A percentile compares a stretch with the other conserved stretches of the same genome.
These are phyloP conservation scores for Waltergamsia citrina DNA, from an alignment of 2,329 filamentous ascomycete species.

Conservation along the genomic window DNA sequence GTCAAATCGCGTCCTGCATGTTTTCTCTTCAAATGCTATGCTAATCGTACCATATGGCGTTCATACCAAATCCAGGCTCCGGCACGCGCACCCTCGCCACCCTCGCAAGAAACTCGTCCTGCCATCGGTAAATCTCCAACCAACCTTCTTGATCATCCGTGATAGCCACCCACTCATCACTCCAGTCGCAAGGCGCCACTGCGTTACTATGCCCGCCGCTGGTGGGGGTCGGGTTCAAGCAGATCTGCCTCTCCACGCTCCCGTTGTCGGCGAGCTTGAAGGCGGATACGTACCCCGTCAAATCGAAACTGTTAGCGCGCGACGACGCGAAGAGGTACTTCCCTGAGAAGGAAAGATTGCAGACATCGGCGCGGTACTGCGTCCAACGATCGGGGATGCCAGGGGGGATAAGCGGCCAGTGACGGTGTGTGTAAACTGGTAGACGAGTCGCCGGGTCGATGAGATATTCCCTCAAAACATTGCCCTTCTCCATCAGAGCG, in stretches of 20 bases:
- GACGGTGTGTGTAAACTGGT: constrained; percentile 69
- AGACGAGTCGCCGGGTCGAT: constrained; percentile 65
- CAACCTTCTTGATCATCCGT: constrained; percentile 84
- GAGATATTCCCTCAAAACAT: constrained; percentile 72
- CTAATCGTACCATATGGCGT: constrained; percentile 84
- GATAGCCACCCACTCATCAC: constrained; percentile 81
- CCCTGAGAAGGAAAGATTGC: constrained; percentile 58
- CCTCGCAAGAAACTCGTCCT: constrained; percentile 68
- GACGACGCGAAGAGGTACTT: constrained; percentile 76
- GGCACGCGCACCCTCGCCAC: constrained; percentile 70
- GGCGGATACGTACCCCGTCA: constrained; percentile 76
- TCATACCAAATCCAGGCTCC: constrained; percentile 92
- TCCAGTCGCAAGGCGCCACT: constrained; percentile 75
- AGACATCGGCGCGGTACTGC: constrained; percentile 82
- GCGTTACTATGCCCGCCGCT: constrained; percentile 85
- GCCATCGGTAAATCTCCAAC: constrained; percentile 81
- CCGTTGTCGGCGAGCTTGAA: constrained; percentile 64
- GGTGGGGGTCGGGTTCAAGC: constrained; percentile 74
- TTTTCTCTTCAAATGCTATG: background rate
- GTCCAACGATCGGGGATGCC: constrained; percentile 45
- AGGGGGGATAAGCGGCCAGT: constrained; percentile 72
- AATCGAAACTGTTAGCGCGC: constrained; percentile 64
- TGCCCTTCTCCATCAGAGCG: constrained; percentile 83
- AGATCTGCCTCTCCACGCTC: constrained; percentile 68
- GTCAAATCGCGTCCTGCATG: constrained; percentile 4